Conservation (phyloP, 306 rosid species). For the Psophocarpus tetragonolobus region DNA sequence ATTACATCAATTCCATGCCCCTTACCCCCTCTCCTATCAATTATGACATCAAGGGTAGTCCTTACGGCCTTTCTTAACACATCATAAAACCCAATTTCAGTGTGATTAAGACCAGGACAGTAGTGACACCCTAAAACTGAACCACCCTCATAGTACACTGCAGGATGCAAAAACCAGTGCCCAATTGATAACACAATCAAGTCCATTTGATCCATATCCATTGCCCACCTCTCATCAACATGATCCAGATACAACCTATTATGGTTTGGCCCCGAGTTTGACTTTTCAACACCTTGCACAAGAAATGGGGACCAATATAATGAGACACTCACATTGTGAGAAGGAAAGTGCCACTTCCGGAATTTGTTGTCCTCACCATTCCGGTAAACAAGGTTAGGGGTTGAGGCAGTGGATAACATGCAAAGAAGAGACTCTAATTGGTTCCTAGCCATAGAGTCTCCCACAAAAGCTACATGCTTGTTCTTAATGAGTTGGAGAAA, state of each 20-base stretch:
- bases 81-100: constrained; percentile 83
- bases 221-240: constrained; percentile 80
- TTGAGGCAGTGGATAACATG: constrained; percentile 58
- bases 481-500: constrained; percentile 57
- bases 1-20: constrained; percentile 47
- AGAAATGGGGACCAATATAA: constrained; percentile 93
- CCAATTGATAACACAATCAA: constrained; percentile 71
- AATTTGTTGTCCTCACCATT: constrained; percentile 66
- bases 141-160: constrained; percentile 69
- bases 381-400: constrained; percentile 58
- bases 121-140: constrained; percentile 76
- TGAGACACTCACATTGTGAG: constrained; percentile 62
- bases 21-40: constrained; percentile 46
- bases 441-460: constrained; percentile 97
- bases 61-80: constrained; percentile 72
- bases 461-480: constrained; percentile 84
- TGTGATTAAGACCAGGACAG: constrained; percentile 79
- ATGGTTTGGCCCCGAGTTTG: constrained; percentile 48
- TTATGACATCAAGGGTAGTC: constrained; percentile 54
- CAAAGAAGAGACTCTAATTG: constrained; percentile 95
- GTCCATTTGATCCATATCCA: constrained; percentile 57
- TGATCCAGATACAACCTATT: constrained; percentile 65
- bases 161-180: constrained; percentile 93
- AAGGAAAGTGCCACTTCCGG: constrained; percentile 65
- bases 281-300: constrained; percentile 75